Evolutionary conservation across 345 rosid genomes (phyloP), one percentile per base, ranked within the genome.

Genomic region (Murraya koenigii): DNA sequence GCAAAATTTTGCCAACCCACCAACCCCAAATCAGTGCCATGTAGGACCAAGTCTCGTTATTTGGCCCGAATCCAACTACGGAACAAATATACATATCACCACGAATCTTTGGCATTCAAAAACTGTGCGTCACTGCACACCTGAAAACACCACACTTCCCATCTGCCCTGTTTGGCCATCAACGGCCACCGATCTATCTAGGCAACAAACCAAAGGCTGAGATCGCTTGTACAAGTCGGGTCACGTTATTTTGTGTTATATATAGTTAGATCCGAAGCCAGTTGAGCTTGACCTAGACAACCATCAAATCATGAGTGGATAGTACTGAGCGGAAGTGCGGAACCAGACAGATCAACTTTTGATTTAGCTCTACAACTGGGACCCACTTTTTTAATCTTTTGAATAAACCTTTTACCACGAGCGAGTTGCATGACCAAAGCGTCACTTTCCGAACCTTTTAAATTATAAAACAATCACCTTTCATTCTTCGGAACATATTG

Each of bases 291-390:
- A 13, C 58, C 65, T 2, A 71, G 86, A 76, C 85, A 83, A 83
- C 84, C 86, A 85, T 87, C 87, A 82, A 84, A 88, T 90, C 89
- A 87, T 75, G 85, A 78, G 79, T 78, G 80, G 83, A 76, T 83
- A 80, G 81, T 80, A 86, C 19, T 90, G 92, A 87, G 90, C 82
- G 88, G 89, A 85, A 81, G 92, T 86, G 90, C 84, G 88, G 90
- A 85, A 82, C 77, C 86, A 80, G 89, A 91, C 87, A 83, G 81
- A 80, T 79, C 55, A 83, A 80, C 65, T 76, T 75, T 79, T 79
- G 32, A 67, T 1, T 72, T 78, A 58, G 62, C 75, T 77, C 77
- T 66, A 41, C 0, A 5, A 7, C 22, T 69, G 76, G 85, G 86
- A 0, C 85, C 86, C 77, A 1, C 41, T 7, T 39, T 13, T 62